Base-by-base conservation (phyloP, 1,284 basidiomycete genomes). In the Cryptococcus maquisensis region DNA sequence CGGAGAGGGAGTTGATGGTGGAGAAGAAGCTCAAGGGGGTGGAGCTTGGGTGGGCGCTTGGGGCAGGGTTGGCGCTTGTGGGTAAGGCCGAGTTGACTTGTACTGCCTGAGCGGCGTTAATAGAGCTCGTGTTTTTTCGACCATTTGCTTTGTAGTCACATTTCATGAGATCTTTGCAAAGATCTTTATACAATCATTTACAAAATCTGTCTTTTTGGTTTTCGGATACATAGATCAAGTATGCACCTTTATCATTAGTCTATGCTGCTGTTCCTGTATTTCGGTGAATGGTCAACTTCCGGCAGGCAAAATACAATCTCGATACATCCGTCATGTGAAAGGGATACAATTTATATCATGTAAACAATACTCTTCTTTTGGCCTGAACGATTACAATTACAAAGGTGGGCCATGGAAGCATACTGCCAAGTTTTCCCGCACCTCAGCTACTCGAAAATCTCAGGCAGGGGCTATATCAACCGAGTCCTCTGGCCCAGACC, bases 41-140 rank as follows among this genome's bases (percentile, higher is more conserved):
- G 4, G 96, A 98, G 82, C 78, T 98, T 54, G 95, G 96, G 8
- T 98, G 95, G 95, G 88, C 86, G 63, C 77, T 97, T 23, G 91
- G 91, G 18, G 92, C 91, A 13, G 85, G 86, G 52, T 82, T 92
- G 65, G 84, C 84, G 32, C 81, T 90, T 61, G 67, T 79, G 16
- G 69, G 75, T 53, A 76, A 76, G 57, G 73, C 75, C 21, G 65
- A 71, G 43, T 63, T 77, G 55, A 73, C 66, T 44, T 77, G 75
- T 55, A 64, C 67, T 9, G 71, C 68, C 28, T 32, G 28, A 32
- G 28, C 28, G 28, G 28, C 28, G 28, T 32, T 8, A 7, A 32
- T 7, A 32, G 16, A 54, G 13, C 40, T 42, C 20, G 39, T n/a
- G n/a, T 21, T 21, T 40, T 21, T 40, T 40, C 39, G 13, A 4